Percentiles rank a stretch among this genome's conserved stretches.
These are phyloP conservation scores for Fusarium secorum DNA, from an alignment of 2,329 filamentous ascomycete species.

Conservation along the genomic window DNA sequence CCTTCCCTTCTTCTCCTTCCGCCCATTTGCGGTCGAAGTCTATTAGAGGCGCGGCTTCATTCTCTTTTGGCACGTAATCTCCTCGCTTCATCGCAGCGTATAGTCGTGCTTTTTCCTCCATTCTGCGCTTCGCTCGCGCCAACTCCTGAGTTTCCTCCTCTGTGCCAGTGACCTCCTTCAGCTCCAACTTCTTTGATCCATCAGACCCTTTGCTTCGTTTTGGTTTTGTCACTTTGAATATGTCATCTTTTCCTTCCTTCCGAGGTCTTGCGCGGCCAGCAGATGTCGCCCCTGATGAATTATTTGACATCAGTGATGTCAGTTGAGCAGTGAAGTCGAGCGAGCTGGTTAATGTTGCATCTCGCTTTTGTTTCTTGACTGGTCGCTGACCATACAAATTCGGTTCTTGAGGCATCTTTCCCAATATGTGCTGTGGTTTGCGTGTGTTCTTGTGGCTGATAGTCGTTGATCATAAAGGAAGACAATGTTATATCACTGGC, in stretches of 20 bases:
- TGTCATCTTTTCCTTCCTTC: slow-evolving; percentile 59
- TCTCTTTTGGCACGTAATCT: slow-evolving; percentile 75
- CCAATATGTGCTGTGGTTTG: background rate
- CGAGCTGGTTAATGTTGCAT: slow-evolving; percentile 74
- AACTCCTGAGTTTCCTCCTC: slow-evolving; percentile 73
- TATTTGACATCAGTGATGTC: slow-evolving; percentile 76
- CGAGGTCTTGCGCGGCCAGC: slow-evolving; percentile 56
- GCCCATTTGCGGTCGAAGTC: slow-evolving; percentile 98
- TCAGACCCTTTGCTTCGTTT: slow-evolving; percentile 41
- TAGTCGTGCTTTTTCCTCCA: slow-evolving; percentile 88
- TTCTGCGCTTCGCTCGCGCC: slow-evolving; percentile 76
- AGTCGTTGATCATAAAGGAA: background rate
- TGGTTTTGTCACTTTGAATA: slow-evolving; percentile 45
- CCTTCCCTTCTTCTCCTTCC: slow-evolving; percentile 64
- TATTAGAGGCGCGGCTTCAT: slow-evolving; percentile 73
- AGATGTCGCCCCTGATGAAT: slow-evolving; percentile 52
- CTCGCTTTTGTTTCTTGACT: slow-evolving; percentile 72
- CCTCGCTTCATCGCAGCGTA: slow-evolving; percentile 92
- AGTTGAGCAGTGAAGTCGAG: slow-evolving; percentile 91
- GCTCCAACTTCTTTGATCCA: slow-evolving; percentile 56
- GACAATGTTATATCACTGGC: background rate
- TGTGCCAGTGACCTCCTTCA: slow-evolving; percentile 62
- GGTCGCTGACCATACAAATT: slow-evolving; percentile 80
- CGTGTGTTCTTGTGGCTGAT: background rate
- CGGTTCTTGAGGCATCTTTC: slow-evolving; percentile 68